phyloP scores from a whole-genome alignment of 1,284 basidiomycete species.

The Cryptococcus hybrid region DNA sequence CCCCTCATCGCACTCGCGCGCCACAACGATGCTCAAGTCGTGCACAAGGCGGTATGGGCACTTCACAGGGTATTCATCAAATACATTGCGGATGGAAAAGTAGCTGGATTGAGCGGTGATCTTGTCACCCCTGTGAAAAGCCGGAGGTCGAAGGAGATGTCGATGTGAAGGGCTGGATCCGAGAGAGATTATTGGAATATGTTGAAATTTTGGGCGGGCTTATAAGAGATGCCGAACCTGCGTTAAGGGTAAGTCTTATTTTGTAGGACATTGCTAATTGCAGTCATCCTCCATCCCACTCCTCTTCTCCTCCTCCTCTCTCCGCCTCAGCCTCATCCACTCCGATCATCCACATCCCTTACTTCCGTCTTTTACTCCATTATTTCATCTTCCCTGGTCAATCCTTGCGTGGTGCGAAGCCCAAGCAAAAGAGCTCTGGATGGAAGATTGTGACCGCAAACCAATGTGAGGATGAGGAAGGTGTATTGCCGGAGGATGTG shows the following conservation, averaged over 20 bases:
- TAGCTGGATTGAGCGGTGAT: conserved; percentile 48
- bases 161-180: conserved; percentile 62
- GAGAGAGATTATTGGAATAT: conserved; percentile 66
- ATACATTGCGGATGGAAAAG: conserved; percentile 61
- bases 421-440: conserved; percentile 3
- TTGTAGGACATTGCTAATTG: no score
- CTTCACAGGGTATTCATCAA: conserved; percentile 75
- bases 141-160: conserved; percentile 45
- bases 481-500: conserved; percentile 67
- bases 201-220: conserved; percentile 65
- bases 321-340: conserved; percentile 56
- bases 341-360: conserved; percentile 36
- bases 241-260: conserved; percentile 55
- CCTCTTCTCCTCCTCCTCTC: conserved; percentile 57
- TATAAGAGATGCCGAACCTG: conserved; percentile 68
- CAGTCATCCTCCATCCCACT: no score
- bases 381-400: conserved; percentile 35
- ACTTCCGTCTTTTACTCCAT: conserved; percentile 42
- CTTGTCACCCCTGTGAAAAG: conserved; percentile 4
- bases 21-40: conserved; percentile 54
- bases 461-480: conserved; percentile 35
- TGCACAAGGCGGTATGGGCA: conserved; percentile 76
- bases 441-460: conserved; percentile 18
- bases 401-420: conserved; percentile 47
- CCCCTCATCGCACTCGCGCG: conserved; percentile 65